Conservation (phyloP, 1,284 basidiomycete species). For the Rhodofomes roseus region DNA sequence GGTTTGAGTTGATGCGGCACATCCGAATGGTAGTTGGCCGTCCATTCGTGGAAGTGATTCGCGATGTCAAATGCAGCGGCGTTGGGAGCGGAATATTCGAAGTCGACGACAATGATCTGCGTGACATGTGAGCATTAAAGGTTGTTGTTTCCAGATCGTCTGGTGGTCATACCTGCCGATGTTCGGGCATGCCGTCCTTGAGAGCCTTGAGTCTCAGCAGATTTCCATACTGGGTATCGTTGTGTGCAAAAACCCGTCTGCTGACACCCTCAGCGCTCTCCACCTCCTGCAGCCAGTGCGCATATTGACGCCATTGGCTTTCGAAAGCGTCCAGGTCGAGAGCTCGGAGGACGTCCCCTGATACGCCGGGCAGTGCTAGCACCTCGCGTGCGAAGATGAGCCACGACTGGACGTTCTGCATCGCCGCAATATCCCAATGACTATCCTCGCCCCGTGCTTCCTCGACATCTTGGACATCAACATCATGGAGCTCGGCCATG, state of each 20-base stretch:
- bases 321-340: constrained; percentile 66
- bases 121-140: constrained; percentile 9
- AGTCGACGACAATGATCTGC: constrained; percentile 91
- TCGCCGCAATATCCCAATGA: constrained; percentile 51
- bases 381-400: constrained; percentile 59
- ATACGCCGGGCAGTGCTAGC: constrained; percentile 48
- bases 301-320: constrained; percentile 62
- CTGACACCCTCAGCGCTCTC: constrained; percentile 54
- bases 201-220: constrained; percentile 68
- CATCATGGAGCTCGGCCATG: constrained; percentile 92
- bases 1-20: constrained; percentile 73
- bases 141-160: neutral
- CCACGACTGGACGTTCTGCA: constrained; percentile 65
- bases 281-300: constrained; percentile 63
- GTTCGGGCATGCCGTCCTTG: constrained; percentile 52
- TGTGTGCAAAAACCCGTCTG: constrained; percentile 78
- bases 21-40: constrained; percentile 79
- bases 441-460: constrained; percentile 27
- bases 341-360: constrained; percentile 37
- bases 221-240: constrained; percentile 94
- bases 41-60: constrained; percentile 97
- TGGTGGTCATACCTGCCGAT: constrained; percentile 54
- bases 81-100: constrained; percentile 91
- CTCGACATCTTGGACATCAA: constrained; percentile 73
- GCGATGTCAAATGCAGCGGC: constrained; percentile 90